phyloP scores from a whole-genome alignment of 2,329 filamentous ascomycete genomes.

The Dendrostoma leiphaemia region DNA sequence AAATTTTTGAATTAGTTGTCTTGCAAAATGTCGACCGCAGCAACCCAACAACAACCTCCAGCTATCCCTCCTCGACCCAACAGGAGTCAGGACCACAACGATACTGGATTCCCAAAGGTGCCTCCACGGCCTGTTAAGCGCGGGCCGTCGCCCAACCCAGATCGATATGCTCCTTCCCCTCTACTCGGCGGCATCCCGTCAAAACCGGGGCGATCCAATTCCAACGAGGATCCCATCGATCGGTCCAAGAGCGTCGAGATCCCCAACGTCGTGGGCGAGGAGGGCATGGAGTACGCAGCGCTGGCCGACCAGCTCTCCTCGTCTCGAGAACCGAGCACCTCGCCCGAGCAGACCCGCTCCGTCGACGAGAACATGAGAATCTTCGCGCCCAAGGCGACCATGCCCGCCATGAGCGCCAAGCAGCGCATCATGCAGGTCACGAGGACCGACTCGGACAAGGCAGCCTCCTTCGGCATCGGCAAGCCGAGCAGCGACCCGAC shows the following conservation, averaged over 20 bases:
- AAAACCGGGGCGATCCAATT: conserved; percentile 38
- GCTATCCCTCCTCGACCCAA: conserved; percentile 56
- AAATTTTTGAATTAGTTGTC: not conserved
- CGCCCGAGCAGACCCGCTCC: conserved; percentile 72
- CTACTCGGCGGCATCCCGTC: conserved; percentile 67
- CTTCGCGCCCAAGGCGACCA: conserved; percentile 83
- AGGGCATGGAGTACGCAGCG: conserved; percentile 82
- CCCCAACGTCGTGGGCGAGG: conserved; percentile 76
- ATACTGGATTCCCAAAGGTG: conserved; percentile 59
- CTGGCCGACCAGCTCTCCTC: conserved; percentile 45
- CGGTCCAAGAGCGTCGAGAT: conserved; percentile 77
- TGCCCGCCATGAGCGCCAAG: conserved; percentile 78
- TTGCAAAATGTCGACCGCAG: conserved; percentile 44
- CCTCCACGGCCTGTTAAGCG: conserved; percentile 80
- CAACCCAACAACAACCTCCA: conserved; percentile 49
- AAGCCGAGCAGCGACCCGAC: conserved; percentile 56
- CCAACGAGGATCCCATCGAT: conserved; percentile 42
- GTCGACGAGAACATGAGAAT: conserved; percentile 80
- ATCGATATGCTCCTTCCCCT: conserved; percentile 81
- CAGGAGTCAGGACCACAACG: conserved; percentile 44
- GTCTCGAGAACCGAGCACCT: conserved; percentile 39
- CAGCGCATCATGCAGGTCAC: conserved; percentile 81
- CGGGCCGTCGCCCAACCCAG: conserved; percentile 72
- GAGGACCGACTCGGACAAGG: conserved; percentile 84
- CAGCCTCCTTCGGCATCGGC: conserved; percentile 81